These are phyloP conservation scores for Aspergillus spinulosporus DNA, from an alignment of 2,329 filamentous ascomycete species.

Conservation along the genomic window DNA sequence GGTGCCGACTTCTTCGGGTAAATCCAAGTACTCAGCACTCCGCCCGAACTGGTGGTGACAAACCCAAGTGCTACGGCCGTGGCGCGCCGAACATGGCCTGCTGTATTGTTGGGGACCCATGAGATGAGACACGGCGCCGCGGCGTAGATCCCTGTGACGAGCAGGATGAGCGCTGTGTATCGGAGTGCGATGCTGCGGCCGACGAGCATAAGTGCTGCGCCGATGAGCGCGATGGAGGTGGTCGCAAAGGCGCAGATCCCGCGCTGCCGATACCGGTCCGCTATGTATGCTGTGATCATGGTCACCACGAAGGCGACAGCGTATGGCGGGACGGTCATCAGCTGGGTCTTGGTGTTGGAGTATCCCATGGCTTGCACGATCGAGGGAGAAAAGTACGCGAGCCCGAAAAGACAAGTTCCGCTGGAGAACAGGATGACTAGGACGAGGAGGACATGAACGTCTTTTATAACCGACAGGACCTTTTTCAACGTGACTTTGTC, in stretches of 20 bases:
- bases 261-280: slow-evolving; percentile 31
- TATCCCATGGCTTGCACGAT: slow-evolving; percentile 35
- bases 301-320: slow-evolving; percentile 25
- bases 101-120: slow-evolving; percentile 19
- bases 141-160: slow-evolving; percentile 17
- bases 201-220: slow-evolving; percentile 11
- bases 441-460: slow-evolving; percentile 17
- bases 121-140: slow-evolving; percentile 17
- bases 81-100: slow-evolving; percentile 9
- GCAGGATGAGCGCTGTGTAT: slow-evolving; percentile 15
- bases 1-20: slow-evolving; percentile 17
- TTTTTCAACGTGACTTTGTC: slow-evolving; percentile 15
- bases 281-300: slow-evolving; percentile 29
- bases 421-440: slow-evolving; percentile 18
- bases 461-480: slow-evolving; percentile 14
- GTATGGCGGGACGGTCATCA: slow-evolving; percentile 37
- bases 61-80: slow-evolving; percentile 16
- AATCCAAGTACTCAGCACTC: slow-evolving; percentile 19
- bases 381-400: slow-evolving; percentile 28
- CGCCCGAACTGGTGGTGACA: slow-evolving; percentile 12
- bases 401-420: slow-evolving; percentile 20
- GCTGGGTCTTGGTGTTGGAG: slow-evolving; percentile 28
- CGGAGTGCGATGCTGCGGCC: slow-evolving; percentile 4
- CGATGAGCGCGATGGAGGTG: slow-evolving; percentile 17
- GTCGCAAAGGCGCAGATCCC: slow-evolving; percentile 28